A percentile compares a stretch with the other conserved stretches of the same genome.
phyloP scores from a whole-genome alignment of 2,329 filamentous ascomycete genomes.

The Bipolaris bicolor region DNA sequence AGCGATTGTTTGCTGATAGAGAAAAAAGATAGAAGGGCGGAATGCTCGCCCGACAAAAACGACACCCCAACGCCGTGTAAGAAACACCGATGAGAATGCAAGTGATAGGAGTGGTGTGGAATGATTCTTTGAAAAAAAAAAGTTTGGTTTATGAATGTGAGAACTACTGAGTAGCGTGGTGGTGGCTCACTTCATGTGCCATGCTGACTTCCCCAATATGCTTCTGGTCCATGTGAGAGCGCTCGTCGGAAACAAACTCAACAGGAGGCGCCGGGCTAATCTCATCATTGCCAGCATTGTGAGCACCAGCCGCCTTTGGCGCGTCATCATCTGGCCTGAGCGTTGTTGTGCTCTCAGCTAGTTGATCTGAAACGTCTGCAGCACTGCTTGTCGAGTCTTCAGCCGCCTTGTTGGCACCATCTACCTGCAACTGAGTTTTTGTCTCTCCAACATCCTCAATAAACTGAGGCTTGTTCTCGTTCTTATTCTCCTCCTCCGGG shows the following conservation, averaged over 20 bases:
- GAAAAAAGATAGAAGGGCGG: neutral
- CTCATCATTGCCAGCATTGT: conserved; percentile 29
- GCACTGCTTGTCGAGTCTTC: neutral
- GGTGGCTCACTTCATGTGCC: conserved; percentile 33
- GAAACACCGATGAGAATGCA: conserved; percentile 24
- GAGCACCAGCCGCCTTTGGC: conserved; percentile 2
- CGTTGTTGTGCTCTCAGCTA: conserved; percentile 39
- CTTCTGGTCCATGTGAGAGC: conserved; percentile 40
- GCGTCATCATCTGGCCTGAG: conserved; percentile 29
- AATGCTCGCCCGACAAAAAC: conserved; percentile 12
- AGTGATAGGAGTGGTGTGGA: neutral
- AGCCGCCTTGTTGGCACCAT: conserved; percentile 9
- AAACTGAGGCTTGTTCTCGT: conserved; percentile 49
- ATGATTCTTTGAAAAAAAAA: neutral
- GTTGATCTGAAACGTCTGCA: conserved; percentile 16
- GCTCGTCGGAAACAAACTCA: conserved; percentile 25
- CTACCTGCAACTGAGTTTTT: conserved; percentile 10
- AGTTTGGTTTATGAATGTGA: neutral
- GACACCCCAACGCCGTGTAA: conserved; percentile 7
- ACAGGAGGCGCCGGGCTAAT: conserved; percentile 36
- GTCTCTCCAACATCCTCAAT: conserved; percentile 45
- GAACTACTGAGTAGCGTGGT: conserved; percentile 42
- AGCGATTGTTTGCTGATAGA: conserved; percentile 19
- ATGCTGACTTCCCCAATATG: conserved; percentile 43
- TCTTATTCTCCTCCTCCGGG: conserved; percentile 58